These are phyloP conservation scores for Pseudozyma sp. DNA, from an alignment of 1,284 basidiomycete genomes.

Conservation along the genomic window DNA sequence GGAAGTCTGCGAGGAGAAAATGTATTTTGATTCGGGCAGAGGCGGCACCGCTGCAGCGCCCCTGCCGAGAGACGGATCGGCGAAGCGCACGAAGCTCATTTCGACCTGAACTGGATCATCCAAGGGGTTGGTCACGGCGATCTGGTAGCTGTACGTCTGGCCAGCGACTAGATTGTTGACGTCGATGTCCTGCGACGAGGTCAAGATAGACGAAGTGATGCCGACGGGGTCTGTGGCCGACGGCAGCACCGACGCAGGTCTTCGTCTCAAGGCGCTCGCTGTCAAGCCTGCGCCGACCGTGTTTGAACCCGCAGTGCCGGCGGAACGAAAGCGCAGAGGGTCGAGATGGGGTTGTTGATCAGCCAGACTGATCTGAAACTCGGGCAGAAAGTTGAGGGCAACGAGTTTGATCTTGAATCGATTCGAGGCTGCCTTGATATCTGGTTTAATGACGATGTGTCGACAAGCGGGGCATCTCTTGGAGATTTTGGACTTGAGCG, in stretches of 20 bases:
- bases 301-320: background rate
- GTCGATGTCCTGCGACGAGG: constrained; percentile 33
- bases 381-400: constrained; percentile 90
- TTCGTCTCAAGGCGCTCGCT: constrained; percentile 16
- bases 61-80: constrained; percentile 3
- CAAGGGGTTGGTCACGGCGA: constrained; percentile 58
- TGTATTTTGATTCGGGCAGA: constrained; percentile 32
- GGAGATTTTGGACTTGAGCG: constrained; percentile 89
- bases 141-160: constrained; percentile 51
- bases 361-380: constrained; percentile 73
- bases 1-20: constrained; percentile 11
- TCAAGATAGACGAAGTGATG: constrained; percentile 12
- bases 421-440: constrained; percentile 91
- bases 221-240: constrained; percentile 7
- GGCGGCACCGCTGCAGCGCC: constrained; percentile 9
- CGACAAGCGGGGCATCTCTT: constrained; percentile 94
- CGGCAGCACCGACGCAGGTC: constrained; percentile 22
- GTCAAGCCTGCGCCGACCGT: constrained; percentile 1
- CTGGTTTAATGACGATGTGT: constrained; percentile 97
- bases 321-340: constrained; percentile 15
- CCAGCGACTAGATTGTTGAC: constrained; percentile 34
- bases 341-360: constrained; percentile 40
- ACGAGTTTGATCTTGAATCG: constrained; percentile 97
- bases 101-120: constrained; percentile 58
- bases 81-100: constrained; percentile 43